Base-by-base conservation (phyloP, 1,284 basidiomycete genomes). In the Ustilago bromivora region DNA sequence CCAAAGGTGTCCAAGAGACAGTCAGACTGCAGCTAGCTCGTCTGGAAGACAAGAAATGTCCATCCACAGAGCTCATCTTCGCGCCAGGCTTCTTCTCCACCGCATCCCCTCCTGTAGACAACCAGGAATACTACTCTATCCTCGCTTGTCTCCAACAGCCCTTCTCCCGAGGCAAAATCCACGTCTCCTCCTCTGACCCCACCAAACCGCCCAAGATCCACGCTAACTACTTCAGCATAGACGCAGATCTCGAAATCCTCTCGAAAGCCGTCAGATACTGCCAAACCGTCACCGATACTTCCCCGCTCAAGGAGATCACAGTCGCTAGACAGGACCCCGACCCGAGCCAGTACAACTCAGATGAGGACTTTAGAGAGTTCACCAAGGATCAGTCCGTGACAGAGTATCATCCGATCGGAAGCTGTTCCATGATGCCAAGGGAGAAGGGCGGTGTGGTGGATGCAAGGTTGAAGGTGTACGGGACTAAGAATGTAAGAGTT, bases 401-500 rank as follows among this genome's bases (percentile, higher is more conserved):
- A 40, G 80, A 81, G 69, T 84, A 84, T 68, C 82, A 84, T 85
- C 91, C 91, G 2, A 88, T 89, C 28, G 89, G 89, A 71, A 89
- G 91, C 34, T 90, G 89, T 79, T 88, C 90, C 7, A 92, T 92
- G 91, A 87, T 92, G 60, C 91, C 91, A 1, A 85, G 87, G 68
- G 87, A 87, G n/a, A 85, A 88, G 63, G 92, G 91, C 46, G 92
- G 91, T 71, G 91, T 92, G 54, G 91, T 92, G 53, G 90, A 90
- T 82, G 87, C 89, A 23, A 87, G 90, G 57, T 86, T 92, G 51
- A 88, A 88, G 79, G 91, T 92, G 17, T 91, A 92, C 82, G 91
- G 91, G 19, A 88, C 89, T 5, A 80, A 88, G 82, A 92, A 92
- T 87, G 88, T 94, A 74, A 82, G 87, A 32, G 85, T 88, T 13